Evolutionary conservation across 1,284 basidiomycete genomes (phyloP), one percentile per base, ranked within the genome.

Genomic region (Apiotrichum mycotoxinovorans): DNA sequence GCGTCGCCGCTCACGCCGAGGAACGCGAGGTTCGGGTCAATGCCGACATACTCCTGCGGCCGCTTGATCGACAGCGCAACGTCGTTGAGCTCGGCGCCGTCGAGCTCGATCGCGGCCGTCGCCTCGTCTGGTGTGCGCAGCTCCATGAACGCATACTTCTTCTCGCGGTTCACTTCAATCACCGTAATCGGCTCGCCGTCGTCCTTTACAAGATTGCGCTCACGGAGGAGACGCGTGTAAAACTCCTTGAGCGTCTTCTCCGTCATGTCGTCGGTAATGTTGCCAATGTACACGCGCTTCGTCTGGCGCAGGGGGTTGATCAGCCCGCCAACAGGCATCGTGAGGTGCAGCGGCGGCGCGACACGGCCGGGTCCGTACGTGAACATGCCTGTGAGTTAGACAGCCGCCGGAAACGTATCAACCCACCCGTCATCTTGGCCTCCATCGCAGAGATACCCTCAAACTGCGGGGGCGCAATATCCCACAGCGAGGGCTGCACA

Each of bases 131-230:
- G 87, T 62, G 89, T 93, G 54, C 94, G 91, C 82, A 98, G 98
- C 91, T 97, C 93, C 54, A 96, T 87, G 72, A 96, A 97, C 0
- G 95, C 96, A 71, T 96, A 98, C 66, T 91, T 91, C 82, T 97
- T 98, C 76, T 98, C 96, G 67, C 91, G 90, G 73, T 97, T 97
- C 79, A 96, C 89, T 70, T 96, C 91, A 1, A 95, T 92, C 12
- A 87, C 87, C 25, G 94, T 82, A 38, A 97, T 91, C 14, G 95
- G 90, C 63, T 94, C 92, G 35, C 89, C 91, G 17, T 86, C 83
- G n/a, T 82, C 83, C 25, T 86, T 85, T 2, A n/a, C 86, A 59
- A 93, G 85, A 57, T 84, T 84, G 83, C 91, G 88, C 76, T 98
- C 91, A 47, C 83, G 84, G 93, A 98, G 97, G 79, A 95, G 91